phyloP scores from a whole-genome alignment of 257 asterid species.

The Primulina huaijiensis region DNA sequence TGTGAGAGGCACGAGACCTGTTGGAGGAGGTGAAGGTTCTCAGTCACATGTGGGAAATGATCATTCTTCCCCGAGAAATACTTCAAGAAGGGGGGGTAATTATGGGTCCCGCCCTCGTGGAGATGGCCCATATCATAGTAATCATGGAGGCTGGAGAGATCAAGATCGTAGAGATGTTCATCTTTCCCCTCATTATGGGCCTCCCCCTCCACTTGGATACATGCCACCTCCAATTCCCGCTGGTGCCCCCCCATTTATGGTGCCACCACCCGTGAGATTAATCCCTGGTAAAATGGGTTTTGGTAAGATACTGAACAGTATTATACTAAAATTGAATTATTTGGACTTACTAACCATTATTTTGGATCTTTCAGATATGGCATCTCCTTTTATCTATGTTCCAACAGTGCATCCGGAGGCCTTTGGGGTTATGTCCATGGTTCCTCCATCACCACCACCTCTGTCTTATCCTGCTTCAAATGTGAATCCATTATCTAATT shows the following conservation, averaged over 20 bases:
- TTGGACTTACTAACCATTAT: conserved; percentile 19
- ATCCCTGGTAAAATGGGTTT: conserved; percentile 52
- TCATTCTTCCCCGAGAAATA: conserved; percentile 53
- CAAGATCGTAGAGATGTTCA: conserved; percentile 69
- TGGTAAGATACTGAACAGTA: conserved; percentile 42
- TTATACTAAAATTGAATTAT: conserved; percentile 11
- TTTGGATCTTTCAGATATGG: conserved; percentile 51
- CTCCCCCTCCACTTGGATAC: conserved; percentile 52
- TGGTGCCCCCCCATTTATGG: conserved; percentile 48
- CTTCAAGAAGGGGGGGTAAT: conserved; percentile 57
- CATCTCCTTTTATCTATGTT: conserved; percentile 40
- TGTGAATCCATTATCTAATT: conserved; percentile 38
- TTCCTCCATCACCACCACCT: conserved; percentile 47
- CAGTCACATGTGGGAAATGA: conserved; percentile 47
- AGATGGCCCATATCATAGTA: conserved; percentile 62
- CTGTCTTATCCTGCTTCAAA: conserved; percentile 37
- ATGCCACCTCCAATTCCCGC: conserved; percentile 56
- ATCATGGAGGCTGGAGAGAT: conserved; percentile 68
- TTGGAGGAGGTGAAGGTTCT: conserved; percentile 41
- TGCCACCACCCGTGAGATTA: conserved; percentile 52
- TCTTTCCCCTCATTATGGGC: conserved; percentile 44
- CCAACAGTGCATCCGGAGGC: conserved; percentile 54
- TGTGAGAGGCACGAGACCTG: conserved; percentile 52
- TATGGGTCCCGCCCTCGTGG: conserved; percentile 75
- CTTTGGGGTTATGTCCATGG: conserved; percentile 50